Conservation (phyloP, 2,329 filamentous ascomycete genomes). For the Monilinia polystroma region DNA sequence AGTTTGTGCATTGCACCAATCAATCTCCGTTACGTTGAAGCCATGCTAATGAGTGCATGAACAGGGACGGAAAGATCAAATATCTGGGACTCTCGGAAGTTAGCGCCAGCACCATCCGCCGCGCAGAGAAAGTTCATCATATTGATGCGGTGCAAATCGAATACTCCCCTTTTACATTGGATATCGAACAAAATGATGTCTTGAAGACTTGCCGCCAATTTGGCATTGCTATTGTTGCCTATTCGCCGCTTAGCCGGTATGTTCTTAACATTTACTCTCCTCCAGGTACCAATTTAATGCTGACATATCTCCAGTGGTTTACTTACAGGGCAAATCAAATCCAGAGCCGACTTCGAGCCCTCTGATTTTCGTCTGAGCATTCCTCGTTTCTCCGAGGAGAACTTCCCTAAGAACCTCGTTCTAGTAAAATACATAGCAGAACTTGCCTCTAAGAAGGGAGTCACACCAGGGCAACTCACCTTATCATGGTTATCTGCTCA, state of each 20-base stretch:
- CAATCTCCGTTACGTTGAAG: background rate
- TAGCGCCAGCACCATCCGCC: slow-evolving; percentile 50
- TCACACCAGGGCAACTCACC: slow-evolving; percentile 51
- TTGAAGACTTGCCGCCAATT: slow-evolving; percentile 56
- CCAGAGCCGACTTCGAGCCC: slow-evolving; percentile 48
- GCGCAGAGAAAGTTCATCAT: slow-evolving; percentile 50
- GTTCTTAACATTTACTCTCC: slow-evolving; percentile 24
- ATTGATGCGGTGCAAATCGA: slow-evolving; percentile 55
- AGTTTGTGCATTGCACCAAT: slow-evolving; percentile 18
- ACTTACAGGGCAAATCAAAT: slow-evolving; percentile 51
- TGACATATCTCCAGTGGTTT: slow-evolving; percentile 45
- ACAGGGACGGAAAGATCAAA: slow-evolving; percentile 53
- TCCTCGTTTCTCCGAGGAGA: slow-evolving; percentile 51
- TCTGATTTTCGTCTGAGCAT: slow-evolving; percentile 48
- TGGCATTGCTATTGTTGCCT: slow-evolving; percentile 56
- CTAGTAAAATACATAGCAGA: slow-evolving; percentile 47
- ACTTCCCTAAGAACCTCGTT: slow-evolving; percentile 51
- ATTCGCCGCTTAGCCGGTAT: slow-evolving; percentile 53
- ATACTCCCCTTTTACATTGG: slow-evolving; percentile 53
- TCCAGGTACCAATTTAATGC: background rate
- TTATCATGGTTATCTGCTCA: slow-evolving; percentile 54
- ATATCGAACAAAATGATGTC: slow-evolving; percentile 57
- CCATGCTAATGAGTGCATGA: slow-evolving; percentile 21
- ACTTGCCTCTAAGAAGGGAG: slow-evolving; percentile 51
- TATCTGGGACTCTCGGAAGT: slow-evolving; percentile 56